phyloP scores from a whole-genome alignment of 257 asterid genomes.

The Leptodermis oblonga region DNA sequence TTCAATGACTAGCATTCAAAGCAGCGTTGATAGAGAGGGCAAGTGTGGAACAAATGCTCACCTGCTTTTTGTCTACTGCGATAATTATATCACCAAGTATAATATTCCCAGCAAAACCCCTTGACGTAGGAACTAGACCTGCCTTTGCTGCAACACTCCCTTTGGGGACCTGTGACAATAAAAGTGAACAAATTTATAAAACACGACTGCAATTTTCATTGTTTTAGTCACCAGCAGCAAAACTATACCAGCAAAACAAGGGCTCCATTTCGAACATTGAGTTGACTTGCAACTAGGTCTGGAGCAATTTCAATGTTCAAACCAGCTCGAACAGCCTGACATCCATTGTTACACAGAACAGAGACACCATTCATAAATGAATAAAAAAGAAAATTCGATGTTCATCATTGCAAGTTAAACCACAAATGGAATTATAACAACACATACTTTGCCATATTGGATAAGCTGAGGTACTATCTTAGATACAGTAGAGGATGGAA shows the following conservation, averaged over 20 bases:
- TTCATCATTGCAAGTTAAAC: background rate
- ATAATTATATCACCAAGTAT: conserved; percentile 76
- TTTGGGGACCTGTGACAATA: conserved; percentile 54
- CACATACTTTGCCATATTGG: conserved; percentile 71
- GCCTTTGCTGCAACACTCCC: conserved; percentile 74
- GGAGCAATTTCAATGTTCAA: conserved; percentile 72
- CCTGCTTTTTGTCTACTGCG: conserved; percentile 70
- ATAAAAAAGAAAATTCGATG: background rate
- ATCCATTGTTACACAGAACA: background rate
- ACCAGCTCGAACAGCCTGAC: conserved; percentile 83
- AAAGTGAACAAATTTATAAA: conserved; percentile 4
- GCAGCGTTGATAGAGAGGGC: background rate
- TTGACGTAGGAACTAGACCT: conserved; percentile 67
- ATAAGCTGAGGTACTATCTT: conserved; percentile 94
- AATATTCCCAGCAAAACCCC: conserved; percentile 92
- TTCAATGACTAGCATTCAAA: background rate
- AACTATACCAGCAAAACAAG: conserved; percentile 58
- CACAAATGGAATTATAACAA: background rate
- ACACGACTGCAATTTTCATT: background rate
- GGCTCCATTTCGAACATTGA: conserved; percentile 91
- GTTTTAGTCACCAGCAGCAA: conserved; percentile 9
- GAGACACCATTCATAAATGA: background rate
- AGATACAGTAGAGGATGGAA: conserved; percentile 82
- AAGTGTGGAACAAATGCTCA: conserved; percentile 28
- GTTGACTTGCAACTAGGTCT: conserved; percentile 78